Conservation (phyloP, 805 yeast species). For the Isabelozyma pseudorhagii region DNA sequence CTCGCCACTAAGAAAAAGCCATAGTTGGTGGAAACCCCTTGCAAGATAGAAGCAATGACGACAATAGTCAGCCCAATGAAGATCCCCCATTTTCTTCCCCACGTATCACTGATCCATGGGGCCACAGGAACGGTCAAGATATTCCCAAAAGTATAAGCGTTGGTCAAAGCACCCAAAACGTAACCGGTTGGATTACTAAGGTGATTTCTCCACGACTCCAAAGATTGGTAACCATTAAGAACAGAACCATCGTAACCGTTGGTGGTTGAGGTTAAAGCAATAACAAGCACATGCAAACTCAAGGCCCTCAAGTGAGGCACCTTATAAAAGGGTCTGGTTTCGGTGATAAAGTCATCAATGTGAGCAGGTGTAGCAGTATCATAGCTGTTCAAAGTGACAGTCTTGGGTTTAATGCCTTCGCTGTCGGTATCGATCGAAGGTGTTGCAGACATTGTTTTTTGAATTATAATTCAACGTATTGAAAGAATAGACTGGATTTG, state of each 20-base stretch:
- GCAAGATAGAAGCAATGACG: conserved; percentile 34
- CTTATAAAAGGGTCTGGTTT: conserved; percentile 25
- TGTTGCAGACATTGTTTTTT: neutral
- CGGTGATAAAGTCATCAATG: conserved; percentile 21
- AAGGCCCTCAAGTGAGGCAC: conserved; percentile 37
- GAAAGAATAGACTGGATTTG: neutral
- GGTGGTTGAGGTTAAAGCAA: conserved; percentile 46
- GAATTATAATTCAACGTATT: neutral
- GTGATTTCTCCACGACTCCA: conserved; percentile 36
- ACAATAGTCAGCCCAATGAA: conserved; percentile 21
- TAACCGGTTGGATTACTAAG: conserved; percentile 40
- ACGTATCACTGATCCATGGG: conserved; percentile 29
- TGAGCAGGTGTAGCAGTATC: neutral
- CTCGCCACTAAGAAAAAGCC: conserved; percentile 43
- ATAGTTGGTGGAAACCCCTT: conserved; percentile 32
- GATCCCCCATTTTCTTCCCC: conserved; percentile 36
- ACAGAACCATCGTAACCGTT: conserved; percentile 49
- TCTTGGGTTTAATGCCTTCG: neutral
- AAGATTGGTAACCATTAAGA: conserved; percentile 50
- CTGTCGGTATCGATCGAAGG: neutral
- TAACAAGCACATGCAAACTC: conserved; percentile 34
- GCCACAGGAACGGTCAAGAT: conserved; percentile 25
- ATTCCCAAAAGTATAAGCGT: conserved; percentile 43
- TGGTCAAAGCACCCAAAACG: conserved; percentile 37
- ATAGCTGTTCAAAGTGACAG: neutral